Evolutionary conservation across 768 basidiomycete genomes (phyloP).

Genomic region (Candolleomyces eurysporus): DNA sequence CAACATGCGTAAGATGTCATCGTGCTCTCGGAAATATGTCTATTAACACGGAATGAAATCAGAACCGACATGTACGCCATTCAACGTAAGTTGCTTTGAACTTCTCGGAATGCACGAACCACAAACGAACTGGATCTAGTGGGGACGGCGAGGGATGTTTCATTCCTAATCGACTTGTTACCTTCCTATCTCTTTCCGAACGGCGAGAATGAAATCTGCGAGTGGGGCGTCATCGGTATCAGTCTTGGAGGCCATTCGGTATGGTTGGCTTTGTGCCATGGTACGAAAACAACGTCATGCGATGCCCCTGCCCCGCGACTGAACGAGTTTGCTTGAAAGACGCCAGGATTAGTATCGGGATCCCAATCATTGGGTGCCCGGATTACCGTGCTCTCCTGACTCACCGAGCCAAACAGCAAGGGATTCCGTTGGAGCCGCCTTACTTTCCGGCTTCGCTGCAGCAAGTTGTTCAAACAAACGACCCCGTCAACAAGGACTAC

Average conservation of each 20-base stretch:
- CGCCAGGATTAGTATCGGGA: constrained; percentile 41
- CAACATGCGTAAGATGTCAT: constrained; percentile 38
- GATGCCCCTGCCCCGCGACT: neutral
- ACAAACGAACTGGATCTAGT: constrained; percentile 19
- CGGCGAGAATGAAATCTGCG: constrained; percentile 55
- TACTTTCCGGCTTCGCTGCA: constrained; percentile 56
- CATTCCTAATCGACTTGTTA: constrained; percentile 79
- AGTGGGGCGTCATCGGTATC: constrained; percentile 74
- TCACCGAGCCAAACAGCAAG: constrained; percentile 47
- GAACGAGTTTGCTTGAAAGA: constrained; percentile 27
- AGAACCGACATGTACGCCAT: constrained; percentile 50
- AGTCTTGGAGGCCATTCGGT: constrained; percentile 85
- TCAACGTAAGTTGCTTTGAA: constrained; percentile 29
- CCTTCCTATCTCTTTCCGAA: constrained; percentile 70
- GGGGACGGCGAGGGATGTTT: constrained; percentile 75
- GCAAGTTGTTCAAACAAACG: constrained; percentile 41
- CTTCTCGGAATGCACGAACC: neutral
- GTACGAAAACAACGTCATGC: constrained; percentile 18
- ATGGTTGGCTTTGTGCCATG: constrained; percentile 64
- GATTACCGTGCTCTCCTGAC: constrained; percentile 59
- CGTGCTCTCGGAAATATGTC: neutral
- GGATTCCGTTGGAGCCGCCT: constrained; percentile 47
- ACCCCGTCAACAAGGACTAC: constrained; percentile 46
- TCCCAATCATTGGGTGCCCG: constrained; percentile 69
- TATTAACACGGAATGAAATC: neutral